A percentile compares a stretch with the other conserved stretches of the same genome.
phyloP scores from a whole-genome alignment of 352 stramenopile genomes.

The Globisporangium heterothallicum region DNA sequence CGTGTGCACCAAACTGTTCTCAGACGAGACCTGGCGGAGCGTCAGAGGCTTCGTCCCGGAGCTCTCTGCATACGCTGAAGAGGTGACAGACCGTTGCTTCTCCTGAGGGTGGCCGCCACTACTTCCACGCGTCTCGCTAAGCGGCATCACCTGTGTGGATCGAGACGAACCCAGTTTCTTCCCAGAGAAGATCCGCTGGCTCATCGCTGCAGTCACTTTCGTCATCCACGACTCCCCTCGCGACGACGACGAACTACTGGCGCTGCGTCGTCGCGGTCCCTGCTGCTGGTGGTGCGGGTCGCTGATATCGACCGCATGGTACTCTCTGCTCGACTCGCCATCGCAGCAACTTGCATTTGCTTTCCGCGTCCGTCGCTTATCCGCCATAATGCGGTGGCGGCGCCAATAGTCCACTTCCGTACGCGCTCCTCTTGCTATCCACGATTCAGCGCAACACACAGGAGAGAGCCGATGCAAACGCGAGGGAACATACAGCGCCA shows the following conservation, averaged over 20 bases:
- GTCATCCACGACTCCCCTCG: conserved; percentile 61
- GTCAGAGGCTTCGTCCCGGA: neutral
- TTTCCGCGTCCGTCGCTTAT: conserved; percentile 34
- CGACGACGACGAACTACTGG: conserved; percentile 15
- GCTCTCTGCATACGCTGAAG: neutral
- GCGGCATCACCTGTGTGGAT: conserved; percentile 58
- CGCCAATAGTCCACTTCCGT: no score
- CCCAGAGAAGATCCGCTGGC: conserved; percentile 48
- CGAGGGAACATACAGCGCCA: neutral
- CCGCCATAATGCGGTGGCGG: no score
- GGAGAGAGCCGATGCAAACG: neutral
- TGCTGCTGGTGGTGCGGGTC: conserved; percentile 9
- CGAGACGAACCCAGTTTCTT: conserved; percentile 44
- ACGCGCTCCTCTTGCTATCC: no score
- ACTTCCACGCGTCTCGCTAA: conserved; percentile 11
- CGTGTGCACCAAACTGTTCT: conserved; percentile 15
- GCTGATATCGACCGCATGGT: conserved; percentile 29
- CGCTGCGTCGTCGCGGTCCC: conserved; percentile 18
- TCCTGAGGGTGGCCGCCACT: neutral
- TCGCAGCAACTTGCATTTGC: conserved; percentile 21
- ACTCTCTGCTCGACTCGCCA: conserved; percentile 24
- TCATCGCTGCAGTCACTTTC: conserved; percentile 58
- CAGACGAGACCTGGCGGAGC: conserved; percentile 24
- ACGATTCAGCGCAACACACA: conserved; percentile 1
- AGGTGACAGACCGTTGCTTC: neutral